Base-by-base conservation (phyloP, 768 basidiomycete species). In the Pleurotus eryngii region DNA sequence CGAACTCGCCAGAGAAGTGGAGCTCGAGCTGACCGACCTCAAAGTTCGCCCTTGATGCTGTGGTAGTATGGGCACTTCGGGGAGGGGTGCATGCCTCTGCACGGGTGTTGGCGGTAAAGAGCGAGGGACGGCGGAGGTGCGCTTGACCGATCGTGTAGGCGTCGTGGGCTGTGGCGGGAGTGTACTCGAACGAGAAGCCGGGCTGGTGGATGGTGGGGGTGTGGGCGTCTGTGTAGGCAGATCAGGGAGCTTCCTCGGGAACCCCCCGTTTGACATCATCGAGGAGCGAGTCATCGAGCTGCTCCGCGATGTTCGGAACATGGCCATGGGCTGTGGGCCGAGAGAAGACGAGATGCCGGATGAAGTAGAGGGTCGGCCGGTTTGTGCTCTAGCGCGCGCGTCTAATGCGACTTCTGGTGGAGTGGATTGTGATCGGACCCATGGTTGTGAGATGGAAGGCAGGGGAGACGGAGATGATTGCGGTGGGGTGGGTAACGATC, bases 201-300 rank as follows among this genome's bases (percentile, higher is more conserved):
- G 51, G 51, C 51, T 54, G 18, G 18, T 37, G 39, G 51, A 40
- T 7, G 51, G 51, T 24, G 51, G 51, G 20, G 51, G 51, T 9
- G 51, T 54, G 9, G 51, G 51, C 24, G 51, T 54, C 9, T 54
- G 51, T 24, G 27, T 30, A 20, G 51, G 51, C n/a, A 24, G 20
- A 15, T 54, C 51, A 15, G 51, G 51, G 11, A 54, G 39, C 38
- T 20, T 15, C 18, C 51, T 54, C 18, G 51, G 51, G 18, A 54
- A 54, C 11, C 51, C 51, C 5, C 51, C 39, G n/a, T 54, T 54
- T 26, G 51, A 54, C 35, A 54, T 54, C 12, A 54, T 40, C 37
- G 51, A 54, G 39, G 14, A 22, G 17, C 51, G 17, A 8, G 51
- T 40, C 18, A 54, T 40, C 18, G 51, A 54, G 18, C 24, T 54